Evolutionary conservation across 176 grass and related monocot genomes (phyloP).

Genomic region (Zoysia pacifica): DNA sequence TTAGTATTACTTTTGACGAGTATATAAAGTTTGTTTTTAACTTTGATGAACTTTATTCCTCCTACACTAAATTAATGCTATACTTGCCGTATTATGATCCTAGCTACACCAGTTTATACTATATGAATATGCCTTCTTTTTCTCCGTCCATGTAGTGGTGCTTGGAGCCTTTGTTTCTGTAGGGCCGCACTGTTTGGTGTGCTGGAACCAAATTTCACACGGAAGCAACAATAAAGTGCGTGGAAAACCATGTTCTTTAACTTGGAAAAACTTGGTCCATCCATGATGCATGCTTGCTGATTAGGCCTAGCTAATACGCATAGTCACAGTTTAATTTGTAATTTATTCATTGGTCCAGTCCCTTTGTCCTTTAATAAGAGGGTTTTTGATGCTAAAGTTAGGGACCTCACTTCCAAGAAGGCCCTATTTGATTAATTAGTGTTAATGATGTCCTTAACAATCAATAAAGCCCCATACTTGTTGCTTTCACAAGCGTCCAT

Average conservation of each 20-base stretch:
- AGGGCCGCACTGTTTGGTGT: constrained; percentile 33
- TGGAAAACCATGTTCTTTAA: constrained; percentile 22
- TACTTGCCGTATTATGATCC: constrained; percentile 9
- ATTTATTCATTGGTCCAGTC: background rate
- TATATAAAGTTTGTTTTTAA: background rate
- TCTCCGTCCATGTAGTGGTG: constrained; percentile 23
- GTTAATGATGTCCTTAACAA: constrained; percentile 12
- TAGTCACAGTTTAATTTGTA: background rate
- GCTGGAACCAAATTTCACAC: constrained; percentile 39
- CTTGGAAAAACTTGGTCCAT: constrained; percentile 33
- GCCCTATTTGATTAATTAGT: constrained; percentile 9
- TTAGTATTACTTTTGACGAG: background rate
- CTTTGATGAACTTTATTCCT: constrained; percentile 33
- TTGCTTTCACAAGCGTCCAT: constrained; percentile 49
- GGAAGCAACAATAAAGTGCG: constrained; percentile 44
- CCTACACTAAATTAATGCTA: background rate
- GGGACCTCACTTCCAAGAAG: constrained; percentile 34
- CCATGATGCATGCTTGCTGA: constrained; percentile 43
- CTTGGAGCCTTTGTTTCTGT: background rate
- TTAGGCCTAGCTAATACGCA: constrained; percentile 35
- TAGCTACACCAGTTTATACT: background rate
- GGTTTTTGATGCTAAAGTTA: constrained; percentile 33
- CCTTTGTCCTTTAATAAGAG: constrained; percentile 23
- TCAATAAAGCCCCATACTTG: constrained; percentile 25
- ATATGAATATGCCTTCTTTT: background rate